Evolutionary conservation across 2,329 filamentous ascomycete genomes (phyloP).

Genomic region (Botrytis deweyae): DNA sequence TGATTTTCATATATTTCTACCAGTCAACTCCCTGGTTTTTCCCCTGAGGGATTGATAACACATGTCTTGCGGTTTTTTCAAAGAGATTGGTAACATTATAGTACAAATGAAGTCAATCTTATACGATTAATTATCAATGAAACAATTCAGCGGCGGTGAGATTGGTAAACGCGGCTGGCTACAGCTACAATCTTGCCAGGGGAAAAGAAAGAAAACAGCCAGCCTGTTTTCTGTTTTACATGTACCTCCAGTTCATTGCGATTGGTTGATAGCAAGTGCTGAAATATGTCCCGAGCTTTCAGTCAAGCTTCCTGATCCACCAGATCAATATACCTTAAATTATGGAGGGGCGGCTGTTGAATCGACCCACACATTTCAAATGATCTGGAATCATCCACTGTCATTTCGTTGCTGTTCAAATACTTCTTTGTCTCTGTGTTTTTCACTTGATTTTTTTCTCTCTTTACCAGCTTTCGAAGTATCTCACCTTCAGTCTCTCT

Average conservation of each 20-base stretch:
- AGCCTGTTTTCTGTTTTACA: background rate
- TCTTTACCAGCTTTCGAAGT: slow-evolving; percentile 18
- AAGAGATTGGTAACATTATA: slow-evolving; percentile 2
- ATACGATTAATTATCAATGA: background rate
- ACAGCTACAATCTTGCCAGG: slow-evolving; percentile 9
- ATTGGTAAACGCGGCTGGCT: background rate
- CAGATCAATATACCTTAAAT: slow-evolving; percentile 17
- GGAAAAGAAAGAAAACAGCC: background rate
- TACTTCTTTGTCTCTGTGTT: background rate
- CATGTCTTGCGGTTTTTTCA: slow-evolving; percentile 7
- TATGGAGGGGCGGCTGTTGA: slow-evolving; percentile 14
- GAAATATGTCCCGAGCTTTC: slow-evolving; percentile 3
- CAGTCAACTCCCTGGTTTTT: slow-evolving; percentile 1
- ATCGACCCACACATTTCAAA: slow-evolving; percentile 8
- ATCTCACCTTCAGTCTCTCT: slow-evolving; percentile 19
- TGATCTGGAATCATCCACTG: slow-evolving; percentile 17
- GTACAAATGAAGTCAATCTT: slow-evolving; percentile 11
- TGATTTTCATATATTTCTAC: slow-evolving; percentile 15
- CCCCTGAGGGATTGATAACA: slow-evolving; percentile 4
- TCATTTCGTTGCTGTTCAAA: slow-evolving; percentile 12
- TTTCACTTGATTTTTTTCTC: background rate
- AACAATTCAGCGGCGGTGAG: slow-evolving; percentile 13
- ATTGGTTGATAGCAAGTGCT: background rate
- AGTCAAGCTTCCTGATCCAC: slow-evolving; percentile 17
- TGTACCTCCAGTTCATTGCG: background rate